Evolutionary conservation across 2,329 filamentous ascomycete genomes (phyloP).

Genomic region (Tolypocladium guangdongense): DNA sequence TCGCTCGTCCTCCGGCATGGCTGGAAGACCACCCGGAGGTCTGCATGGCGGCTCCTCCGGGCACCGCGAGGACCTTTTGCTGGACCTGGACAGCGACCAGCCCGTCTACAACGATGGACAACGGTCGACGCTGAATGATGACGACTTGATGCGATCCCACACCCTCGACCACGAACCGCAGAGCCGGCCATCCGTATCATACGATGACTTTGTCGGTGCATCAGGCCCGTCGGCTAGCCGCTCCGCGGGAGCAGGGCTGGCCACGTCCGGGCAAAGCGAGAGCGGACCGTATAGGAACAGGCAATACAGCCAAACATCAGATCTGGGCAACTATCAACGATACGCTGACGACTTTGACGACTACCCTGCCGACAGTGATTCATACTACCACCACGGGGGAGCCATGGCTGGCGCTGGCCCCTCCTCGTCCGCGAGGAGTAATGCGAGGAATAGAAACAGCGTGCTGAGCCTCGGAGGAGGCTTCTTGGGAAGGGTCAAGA

Average conservation of each 20-base stretch:
- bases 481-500: conserved; percentile 77
- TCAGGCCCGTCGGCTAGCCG: conserved; percentile 33
- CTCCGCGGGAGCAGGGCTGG: conserved; percentile 19
- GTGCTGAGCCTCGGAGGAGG: conserved; percentile 80
- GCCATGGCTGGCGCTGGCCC: conserved; percentile 46
- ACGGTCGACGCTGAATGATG: conserved; percentile 68
- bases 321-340: conserved; percentile 75
- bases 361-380: conserved; percentile 64
- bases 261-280: conserved; percentile 7
- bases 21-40: conserved; percentile 41
- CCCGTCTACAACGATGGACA: conserved; percentile 66
- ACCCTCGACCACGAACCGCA: conserved; percentile 56
- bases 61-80: conserved; percentile 50
- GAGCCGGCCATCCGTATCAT: conserved; percentile 75
- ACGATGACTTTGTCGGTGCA: conserved; percentile 84
- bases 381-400: conserved; percentile 70
- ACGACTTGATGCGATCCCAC: conserved; percentile 67
- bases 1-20: conserved; percentile 43
- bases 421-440: conserved; percentile 24
- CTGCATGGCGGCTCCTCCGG: conserved; percentile 38
- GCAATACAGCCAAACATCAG: conserved; percentile 66
- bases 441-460: conserved; percentile 73
- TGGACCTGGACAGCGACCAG: conserved; percentile 63
- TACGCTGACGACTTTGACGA: conserved; percentile 87
- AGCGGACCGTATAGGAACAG: conserved; percentile 35